Evolutionary conservation across 176 grass and related monocot species (phyloP).

Genomic region (Pontederia paniculata): DNA sequence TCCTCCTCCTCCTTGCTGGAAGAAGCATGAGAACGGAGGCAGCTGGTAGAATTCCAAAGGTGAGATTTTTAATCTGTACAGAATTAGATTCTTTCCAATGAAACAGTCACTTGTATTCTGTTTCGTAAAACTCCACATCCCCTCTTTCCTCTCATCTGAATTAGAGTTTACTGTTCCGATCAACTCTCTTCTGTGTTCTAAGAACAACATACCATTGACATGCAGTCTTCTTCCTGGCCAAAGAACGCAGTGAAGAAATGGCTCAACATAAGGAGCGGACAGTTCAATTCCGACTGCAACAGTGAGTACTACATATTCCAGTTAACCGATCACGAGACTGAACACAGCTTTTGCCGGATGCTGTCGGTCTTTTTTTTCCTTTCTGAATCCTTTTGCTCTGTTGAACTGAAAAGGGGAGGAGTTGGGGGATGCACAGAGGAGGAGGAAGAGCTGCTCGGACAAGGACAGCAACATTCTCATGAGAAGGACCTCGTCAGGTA

Average conservation of each 20-base stretch:
- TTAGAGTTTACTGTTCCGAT: no score
- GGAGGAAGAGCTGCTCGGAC: constrained; percentile 79
- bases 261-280: constrained; percentile 43
- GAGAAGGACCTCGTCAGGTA: constrained; percentile 47
- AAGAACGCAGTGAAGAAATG: constrained; percentile 62
- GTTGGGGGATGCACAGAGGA: constrained; percentile 16
- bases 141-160: no score
- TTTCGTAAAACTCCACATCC: no score
- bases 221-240: constrained; percentile 71
- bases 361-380: not conserved
- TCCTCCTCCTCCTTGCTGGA: no score
- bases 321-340: not conserved
- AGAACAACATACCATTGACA: no score
- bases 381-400: not conserved
- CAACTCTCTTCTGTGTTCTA: no score
- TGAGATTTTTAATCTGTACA: no score
- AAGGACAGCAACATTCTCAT: constrained; percentile 37
- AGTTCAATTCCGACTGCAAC: constrained; percentile 50
- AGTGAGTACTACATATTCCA: constrained; percentile 22
- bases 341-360: no score
- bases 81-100: no score
- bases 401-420: constrained; percentile 28
- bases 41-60: no score
- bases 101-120: no score
- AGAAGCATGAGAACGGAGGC: no score